Conservation (phyloP, 2,329 filamentous ascomycete species). For the Colletotrichum limetticola region DNA sequence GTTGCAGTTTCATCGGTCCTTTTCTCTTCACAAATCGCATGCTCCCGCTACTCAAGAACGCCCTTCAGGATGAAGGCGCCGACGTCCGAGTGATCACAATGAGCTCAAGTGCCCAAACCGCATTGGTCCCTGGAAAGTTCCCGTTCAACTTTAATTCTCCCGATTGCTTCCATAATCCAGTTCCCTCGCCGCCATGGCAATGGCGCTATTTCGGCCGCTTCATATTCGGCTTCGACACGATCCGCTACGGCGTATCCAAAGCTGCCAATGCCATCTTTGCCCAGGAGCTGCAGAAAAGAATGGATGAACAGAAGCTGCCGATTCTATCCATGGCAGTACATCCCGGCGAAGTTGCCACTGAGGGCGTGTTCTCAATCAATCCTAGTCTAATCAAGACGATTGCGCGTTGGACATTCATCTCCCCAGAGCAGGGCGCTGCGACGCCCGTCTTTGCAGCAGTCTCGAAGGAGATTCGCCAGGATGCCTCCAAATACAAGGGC, state of each 20-base stretch:
- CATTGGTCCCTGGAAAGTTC: conserved; percentile 34
- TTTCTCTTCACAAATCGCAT: conserved; percentile 40
- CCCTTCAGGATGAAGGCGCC: conserved; percentile 20
- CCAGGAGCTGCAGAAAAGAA: conserved; percentile 31
- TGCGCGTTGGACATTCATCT: conserved; percentile 12
- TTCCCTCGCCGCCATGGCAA: conserved; percentile 26
- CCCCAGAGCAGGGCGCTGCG: conserved; percentile 33
- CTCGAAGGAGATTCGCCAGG: conserved; percentile 12
- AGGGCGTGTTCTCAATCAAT: conserved; percentile 14
- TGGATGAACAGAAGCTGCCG: conserved; percentile 25
- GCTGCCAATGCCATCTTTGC: conserved; percentile 36
- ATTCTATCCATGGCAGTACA: conserved; percentile 36
- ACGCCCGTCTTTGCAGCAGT: conserved; percentile 34
- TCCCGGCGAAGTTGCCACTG: conserved; percentile 35
- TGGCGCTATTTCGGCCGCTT: conserved; percentile 24
- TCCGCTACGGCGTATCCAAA: conserved; percentile 39
- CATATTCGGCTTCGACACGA: conserved; percentile 37
- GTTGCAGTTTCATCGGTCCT: conserved; percentile 38
- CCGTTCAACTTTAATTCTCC: conserved; percentile 35
- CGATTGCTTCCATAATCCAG: conserved; percentile 15
- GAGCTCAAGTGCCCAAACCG: conserved; percentile 28
- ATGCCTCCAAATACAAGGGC: conserved; percentile 28
- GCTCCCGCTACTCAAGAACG: conserved; percentile 40
- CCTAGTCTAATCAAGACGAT: conserved; percentile 8
- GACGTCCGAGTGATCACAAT: conserved; percentile 40